phyloP scores from a whole-genome alignment of 139 green algal genomes.

The Auxenochlorella pyrenoidosa region DNA sequence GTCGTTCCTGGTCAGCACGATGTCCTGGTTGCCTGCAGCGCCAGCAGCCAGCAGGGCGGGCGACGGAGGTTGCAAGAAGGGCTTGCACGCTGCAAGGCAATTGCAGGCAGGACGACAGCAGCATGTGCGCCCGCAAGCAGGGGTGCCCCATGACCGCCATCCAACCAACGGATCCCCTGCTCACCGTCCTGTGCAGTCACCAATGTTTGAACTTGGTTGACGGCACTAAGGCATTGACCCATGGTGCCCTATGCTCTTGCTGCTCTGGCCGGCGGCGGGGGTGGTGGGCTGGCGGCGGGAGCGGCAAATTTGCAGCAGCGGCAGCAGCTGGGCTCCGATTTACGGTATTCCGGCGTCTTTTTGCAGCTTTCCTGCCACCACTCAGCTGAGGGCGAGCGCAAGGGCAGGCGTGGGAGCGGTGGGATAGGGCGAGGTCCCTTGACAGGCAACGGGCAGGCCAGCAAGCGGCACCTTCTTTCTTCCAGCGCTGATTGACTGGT shows the following conservation, averaged over 20 bases:
- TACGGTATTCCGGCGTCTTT: no score
- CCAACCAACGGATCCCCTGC: background rate
- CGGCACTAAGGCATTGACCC: slow-evolving; percentile 24
- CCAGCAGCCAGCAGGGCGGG: background rate
- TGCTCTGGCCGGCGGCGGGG: no score
- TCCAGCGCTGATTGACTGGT: no score
- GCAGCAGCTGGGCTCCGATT: background rate
- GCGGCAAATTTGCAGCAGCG: background rate
- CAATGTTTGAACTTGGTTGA: slow-evolving; percentile 8
- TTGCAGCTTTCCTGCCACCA: no score
- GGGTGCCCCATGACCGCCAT: background rate
- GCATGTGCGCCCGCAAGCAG: background rate
- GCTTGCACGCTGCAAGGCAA: background rate
- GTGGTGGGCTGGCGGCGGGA: no score
- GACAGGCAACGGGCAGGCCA: no score
- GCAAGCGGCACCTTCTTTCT: no score
- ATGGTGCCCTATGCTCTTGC: background rate
- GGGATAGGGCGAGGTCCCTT: no score
- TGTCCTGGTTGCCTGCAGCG: background rate
- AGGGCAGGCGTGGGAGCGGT: no score
- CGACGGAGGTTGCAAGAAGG: background rate
- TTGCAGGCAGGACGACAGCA: background rate
- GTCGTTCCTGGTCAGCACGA: slow-evolving; percentile 20
- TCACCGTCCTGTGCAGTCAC: background rate
- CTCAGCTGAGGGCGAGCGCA: no score